Conservation (phyloP, 805 yeast genomes). For the Spathaspora hagerdaliae region DNA sequence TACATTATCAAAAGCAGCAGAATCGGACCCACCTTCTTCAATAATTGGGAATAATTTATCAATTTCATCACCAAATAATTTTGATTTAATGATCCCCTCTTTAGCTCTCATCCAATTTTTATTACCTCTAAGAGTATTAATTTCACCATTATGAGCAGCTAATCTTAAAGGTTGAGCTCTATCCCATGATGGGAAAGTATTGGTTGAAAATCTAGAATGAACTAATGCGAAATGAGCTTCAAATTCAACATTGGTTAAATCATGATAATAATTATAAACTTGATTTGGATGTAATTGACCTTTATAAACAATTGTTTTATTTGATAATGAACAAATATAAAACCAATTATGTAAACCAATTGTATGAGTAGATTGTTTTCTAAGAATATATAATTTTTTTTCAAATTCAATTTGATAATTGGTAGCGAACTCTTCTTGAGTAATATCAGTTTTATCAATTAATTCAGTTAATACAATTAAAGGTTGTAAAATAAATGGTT, state of each 20-base stretch:
- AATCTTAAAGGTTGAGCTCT: conserved; percentile 97
- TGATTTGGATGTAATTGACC: conserved; percentile 97
- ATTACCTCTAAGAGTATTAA: conserved; percentile 94
- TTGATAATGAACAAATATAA: conserved; percentile 88
- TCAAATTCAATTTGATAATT: conserved; percentile 66
- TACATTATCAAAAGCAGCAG: conserved; percentile 96
- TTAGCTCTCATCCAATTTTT: conserved; percentile 99
- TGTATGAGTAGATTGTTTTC: conserved; percentile 86
- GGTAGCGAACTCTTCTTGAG: conserved; percentile 51
- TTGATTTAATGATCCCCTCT: conserved; percentile 92
- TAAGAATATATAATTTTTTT: conserved; percentile 75
- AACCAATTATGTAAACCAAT: conserved; percentile 97
- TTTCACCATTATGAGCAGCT: conserved; percentile 99
- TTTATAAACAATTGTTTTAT: conserved; percentile 89
- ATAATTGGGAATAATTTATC: conserved; percentile 91
- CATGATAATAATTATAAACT: conserved; percentile 92
- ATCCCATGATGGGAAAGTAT: conserved; percentile 99
- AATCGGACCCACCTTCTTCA: conserved; percentile 98
- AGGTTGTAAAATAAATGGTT: conserved; percentile 92
- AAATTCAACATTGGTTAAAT: conserved; percentile 83
- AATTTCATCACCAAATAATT: conserved; percentile 84
- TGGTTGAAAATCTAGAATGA: conserved; percentile 95
- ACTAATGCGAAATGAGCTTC: conserved; percentile 95
- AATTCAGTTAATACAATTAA: conserved; percentile 60
- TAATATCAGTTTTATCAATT: conserved; percentile 18